Evolutionary conservation across 2,329 filamentous ascomycete species (phyloP), one percentile per base, ranked within the genome.

Genomic region (Fusarium floridanum): DNA sequence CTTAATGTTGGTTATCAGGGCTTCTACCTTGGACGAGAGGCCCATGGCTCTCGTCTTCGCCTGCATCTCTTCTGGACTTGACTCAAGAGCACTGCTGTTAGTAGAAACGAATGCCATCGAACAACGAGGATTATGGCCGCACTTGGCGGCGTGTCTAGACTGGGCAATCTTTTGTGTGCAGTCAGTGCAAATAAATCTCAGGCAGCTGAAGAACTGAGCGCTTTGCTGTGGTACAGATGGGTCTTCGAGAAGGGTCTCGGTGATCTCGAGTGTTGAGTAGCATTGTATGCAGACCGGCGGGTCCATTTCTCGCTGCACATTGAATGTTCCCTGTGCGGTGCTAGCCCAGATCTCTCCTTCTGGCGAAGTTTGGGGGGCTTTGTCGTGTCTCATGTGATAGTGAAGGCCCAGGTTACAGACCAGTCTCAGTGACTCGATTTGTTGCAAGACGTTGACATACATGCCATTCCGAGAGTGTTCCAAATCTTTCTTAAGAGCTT

Each of bases 341-440:
- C 27, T 34, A 0, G 55, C 6, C 80, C 80, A 83, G 0, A 71
- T 11, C 0, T 22, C 12, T 0, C 6, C 17, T 12, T 57, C 29
- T 9, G 72, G 70, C 11, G 69, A 16, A 0, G 5, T 34, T 6
- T 62, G 55, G 1, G 61, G n/a, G 3, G 27, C 10, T 3, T 71
- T 68, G 12, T 77, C 74, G 11, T 84, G 79, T n/a, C 82, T 76
- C 5, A 64, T 63, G 4, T 78, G 75, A 32, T 86, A 87, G n/a
- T 81, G 74, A 0, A 85, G 61, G 0, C 87, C 87, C 1, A 88
- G 75, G 53, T 88, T 84, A 39, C 87, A 88, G 4, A 88, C 77
- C 17, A 87, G 77, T 1, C 86, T 79, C 65, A 88, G 74, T 0
- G 80, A 78, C 32, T 88, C 84, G 34, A 89, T 86, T 48, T 82